Conservation (phyloP, 208 protist genomes). For the Trypanosomatidae sp. region DNA sequence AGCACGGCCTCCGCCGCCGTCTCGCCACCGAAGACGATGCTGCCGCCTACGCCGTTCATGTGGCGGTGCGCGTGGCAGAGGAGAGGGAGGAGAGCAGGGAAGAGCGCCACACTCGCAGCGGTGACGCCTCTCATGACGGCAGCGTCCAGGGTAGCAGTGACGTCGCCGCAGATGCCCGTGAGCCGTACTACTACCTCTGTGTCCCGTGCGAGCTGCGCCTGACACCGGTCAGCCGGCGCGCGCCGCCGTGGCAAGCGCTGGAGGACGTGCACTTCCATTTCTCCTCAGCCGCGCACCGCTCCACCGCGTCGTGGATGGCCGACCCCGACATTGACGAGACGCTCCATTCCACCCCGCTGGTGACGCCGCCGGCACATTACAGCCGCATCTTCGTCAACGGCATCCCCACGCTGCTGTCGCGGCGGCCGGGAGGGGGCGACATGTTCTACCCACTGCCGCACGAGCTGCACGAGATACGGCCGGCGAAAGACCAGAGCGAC, state of each 20-base stretch:
- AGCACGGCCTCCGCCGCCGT: conserved; percentile 80
- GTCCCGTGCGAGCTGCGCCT: conserved; percentile 79
- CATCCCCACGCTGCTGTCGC: conserved; percentile 65
- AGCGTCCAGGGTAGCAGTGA: not conserved
- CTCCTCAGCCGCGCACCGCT: conserved; percentile 69
- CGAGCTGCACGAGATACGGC: no score
- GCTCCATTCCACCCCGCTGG: conserved; percentile 32
- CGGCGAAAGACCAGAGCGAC: no score
- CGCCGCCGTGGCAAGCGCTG: conserved; percentile 56
- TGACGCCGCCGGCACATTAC: conserved; percentile 30
- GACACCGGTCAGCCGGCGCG: conserved; percentile 28
- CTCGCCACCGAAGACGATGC: conserved; percentile 36
- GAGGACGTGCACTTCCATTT: conserved; percentile 88
- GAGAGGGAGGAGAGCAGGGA: not conserved
- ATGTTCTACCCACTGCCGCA: conserved; percentile 87
- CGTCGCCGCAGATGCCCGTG: conserved; percentile 27
- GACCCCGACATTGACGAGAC: conserved; percentile 76
- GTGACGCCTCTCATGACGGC: no score
- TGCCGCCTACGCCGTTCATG: conserved; percentile 20
- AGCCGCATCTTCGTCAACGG: conserved; percentile 80
- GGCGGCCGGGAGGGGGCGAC: conserved; percentile 74
- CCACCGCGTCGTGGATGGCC: conserved; percentile 74
- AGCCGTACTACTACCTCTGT: conserved; percentile 85
- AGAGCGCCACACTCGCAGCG: no score
- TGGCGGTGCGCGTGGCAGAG: conserved; percentile 5